Evolutionary conservation across 352 stramenopile genomes (phyloP).

Genomic region (Phytopythium kandeliae): DNA sequence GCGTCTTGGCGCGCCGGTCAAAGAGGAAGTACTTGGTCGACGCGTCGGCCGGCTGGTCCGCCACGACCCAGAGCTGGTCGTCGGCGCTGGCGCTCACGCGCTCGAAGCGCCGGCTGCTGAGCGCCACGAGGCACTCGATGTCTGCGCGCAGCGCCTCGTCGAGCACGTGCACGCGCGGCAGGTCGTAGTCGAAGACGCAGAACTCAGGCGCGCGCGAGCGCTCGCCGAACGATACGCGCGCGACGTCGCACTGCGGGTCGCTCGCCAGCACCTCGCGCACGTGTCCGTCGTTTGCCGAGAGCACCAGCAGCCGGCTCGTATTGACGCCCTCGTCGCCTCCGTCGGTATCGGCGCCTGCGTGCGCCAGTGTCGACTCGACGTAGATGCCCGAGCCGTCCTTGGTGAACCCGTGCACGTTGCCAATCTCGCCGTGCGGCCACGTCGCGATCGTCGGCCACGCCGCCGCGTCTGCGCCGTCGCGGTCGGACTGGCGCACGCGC

Average conservation of each 20-base stretch:
- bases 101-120: slow-evolving; percentile 17
- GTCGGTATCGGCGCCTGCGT: slow-evolving; percentile 7
- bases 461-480: slow-evolving; percentile 8
- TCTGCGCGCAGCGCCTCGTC: slow-evolving; percentile 23
- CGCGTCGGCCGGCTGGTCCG: slow-evolving; percentile 55
- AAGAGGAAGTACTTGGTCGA: slow-evolving; percentile 43
- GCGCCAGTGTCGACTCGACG: slow-evolving; percentile 31
- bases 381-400: slow-evolving; percentile 26
- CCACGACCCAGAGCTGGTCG: slow-evolving; percentile 58
- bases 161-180: slow-evolving; percentile 24
- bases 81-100: slow-evolving; percentile 26
- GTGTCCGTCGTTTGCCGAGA: slow-evolving; percentile 26
- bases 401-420: slow-evolving; percentile 17
- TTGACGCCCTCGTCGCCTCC: slow-evolving; percentile 10
- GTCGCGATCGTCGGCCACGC: slow-evolving; percentile 26
- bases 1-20: slow-evolving; percentile 15
- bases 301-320: slow-evolving; percentile 32
- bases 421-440: slow-evolving; percentile 32
- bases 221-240: slow-evolving; percentile 21
- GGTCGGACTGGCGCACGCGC: slow-evolving; percentile 13
- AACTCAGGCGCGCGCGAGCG: slow-evolving; percentile 15
- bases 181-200: slow-evolving; percentile 29
- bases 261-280: slow-evolving; percentile 24
- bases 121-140: slow-evolving; percentile 16
- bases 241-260: slow-evolving; percentile 21